Conservation (phyloP, 768 basidiomycete species). For the Leccinum boreale region DNA sequence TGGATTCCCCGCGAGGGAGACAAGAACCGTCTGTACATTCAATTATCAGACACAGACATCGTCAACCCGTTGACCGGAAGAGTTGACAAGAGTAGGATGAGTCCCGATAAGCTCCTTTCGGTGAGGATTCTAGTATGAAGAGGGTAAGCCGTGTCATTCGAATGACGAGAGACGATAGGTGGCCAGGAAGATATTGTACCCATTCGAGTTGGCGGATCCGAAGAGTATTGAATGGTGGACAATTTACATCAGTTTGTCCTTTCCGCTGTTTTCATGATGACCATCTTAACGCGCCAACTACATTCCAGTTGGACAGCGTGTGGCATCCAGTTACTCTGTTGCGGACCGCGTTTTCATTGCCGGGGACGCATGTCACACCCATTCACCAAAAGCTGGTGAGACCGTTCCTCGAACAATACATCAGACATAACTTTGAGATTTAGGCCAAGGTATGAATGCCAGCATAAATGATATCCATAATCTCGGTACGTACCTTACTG, state of each 20-base stretch:
- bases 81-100: neutral
- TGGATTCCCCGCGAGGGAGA: neutral
- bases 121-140: neutral
- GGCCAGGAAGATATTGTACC: neutral
- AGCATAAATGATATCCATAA: too few relatives aligned
- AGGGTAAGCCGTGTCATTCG: neutral
- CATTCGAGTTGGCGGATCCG: neutral
- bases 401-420: too few relatives aligned
- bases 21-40: neutral
- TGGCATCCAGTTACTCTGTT: too few relatives aligned
- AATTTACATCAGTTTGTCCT: too few relatives aligned
- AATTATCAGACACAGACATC: neutral
- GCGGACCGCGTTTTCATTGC: too few relatives aligned
- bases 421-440: too few relatives aligned
- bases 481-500: too few relatives aligned
- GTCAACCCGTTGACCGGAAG: neutral
- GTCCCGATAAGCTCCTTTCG: neutral
- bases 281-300: neutral
- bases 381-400: too few relatives aligned
- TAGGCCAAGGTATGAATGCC: too few relatives aligned
- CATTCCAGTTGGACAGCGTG: neutral
- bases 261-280: too few relatives aligned
- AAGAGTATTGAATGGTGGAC: neutral
- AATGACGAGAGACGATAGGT: neutral
- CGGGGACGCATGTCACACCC: too few relatives aligned